Base-by-base conservation (phyloP, 73 alveolate species). In the Tetrahymena elliotti region DNA sequence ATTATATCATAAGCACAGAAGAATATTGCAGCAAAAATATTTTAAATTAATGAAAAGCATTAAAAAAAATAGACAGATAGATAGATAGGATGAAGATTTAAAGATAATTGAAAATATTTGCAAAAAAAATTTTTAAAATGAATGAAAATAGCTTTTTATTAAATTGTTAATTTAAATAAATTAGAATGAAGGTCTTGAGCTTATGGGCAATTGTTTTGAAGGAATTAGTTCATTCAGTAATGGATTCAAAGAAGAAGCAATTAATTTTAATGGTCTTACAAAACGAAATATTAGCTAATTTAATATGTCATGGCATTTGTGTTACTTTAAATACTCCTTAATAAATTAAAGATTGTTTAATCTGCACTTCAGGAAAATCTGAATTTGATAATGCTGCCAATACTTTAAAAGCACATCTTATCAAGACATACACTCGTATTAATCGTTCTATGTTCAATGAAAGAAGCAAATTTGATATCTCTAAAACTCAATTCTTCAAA, bases 401-500 rank as follows among this genome's bases (percentile, higher is more conserved):
- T 94, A 94, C 93, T 35, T 39, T 94, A n/a, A 94, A 94, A 53
- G 5, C 83, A 22, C 83, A 47, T 38, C 93, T 88, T 11, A 35
- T 94, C 6, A 94, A 94, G 52, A 88, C 83, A 6, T 94, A 94
- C 83, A 47, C 54, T 33, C 93, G 68, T 27, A 47, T 53, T 33
- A 53, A 84, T 22, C 37, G 93, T 33, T 53, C 33, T 12, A 52
- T 84, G 47, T 47, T 94, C 20, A 88, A 88, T 53, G 83, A 93
- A 15, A 40, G 95, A 7, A 94, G 52, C 37, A 84, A 94, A 47
- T 33, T 82, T 40, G 95, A 94, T 27, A 33, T 47, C 20, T 83
- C 35, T 34, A 94, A 94, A 88, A 94, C 95, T 22, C 82, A 68
- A 27, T 94, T 84, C 93, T 88, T 40, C 68, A 92, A 88, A 33